A percentile compares a stretch with the other conserved stretches of the same genome.
Conservation (phyloP, 768 basidiomycete species). For the Neoboletus magnificus region DNA sequence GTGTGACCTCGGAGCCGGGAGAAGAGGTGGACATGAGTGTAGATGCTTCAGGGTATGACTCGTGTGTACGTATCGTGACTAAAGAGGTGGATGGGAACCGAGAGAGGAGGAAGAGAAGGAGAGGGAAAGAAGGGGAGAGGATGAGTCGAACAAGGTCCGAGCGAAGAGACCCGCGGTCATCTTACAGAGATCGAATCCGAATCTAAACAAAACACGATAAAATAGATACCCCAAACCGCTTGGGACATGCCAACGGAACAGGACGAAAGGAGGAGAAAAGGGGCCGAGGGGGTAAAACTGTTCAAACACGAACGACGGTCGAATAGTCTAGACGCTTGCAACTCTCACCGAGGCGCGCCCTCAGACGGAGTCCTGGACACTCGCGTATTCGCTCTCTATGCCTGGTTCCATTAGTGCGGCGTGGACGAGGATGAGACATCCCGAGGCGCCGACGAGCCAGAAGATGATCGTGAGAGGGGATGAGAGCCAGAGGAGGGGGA, state of each 20-base stretch:
- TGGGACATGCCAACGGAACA: neutral
- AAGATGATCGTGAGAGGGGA: constrained; percentile 83
- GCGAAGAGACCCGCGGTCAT: neutral
- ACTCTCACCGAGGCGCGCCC: neutral
- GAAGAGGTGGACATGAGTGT: neutral
- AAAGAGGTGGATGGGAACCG: neutral
- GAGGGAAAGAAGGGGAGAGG: no score
- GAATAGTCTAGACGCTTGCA: neutral
- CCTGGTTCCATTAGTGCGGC: constrained; percentile 91
- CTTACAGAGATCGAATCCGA: neutral
- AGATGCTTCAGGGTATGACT: neutral
- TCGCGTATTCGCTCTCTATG: constrained; percentile 88
- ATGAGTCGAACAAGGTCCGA: neutral
- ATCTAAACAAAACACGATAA: neutral
- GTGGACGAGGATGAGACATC: constrained; percentile 80
- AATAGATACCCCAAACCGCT: neutral
- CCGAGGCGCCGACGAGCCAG: constrained; percentile 90
- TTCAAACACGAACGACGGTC: neutral
- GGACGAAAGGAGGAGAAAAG: neutral
- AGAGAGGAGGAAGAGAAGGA: neutral
- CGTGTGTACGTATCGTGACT: neutral
- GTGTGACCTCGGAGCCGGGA: neutral
- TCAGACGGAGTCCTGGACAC: constrained; percentile 63
- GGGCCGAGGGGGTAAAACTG: neutral
- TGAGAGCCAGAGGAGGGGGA: constrained; percentile 80